Evolutionary conservation across 2,329 filamentous ascomycete genomes (phyloP), one percentile per base, ranked within the genome.

Genomic region (Exophiala lecanii-corni): DNA sequence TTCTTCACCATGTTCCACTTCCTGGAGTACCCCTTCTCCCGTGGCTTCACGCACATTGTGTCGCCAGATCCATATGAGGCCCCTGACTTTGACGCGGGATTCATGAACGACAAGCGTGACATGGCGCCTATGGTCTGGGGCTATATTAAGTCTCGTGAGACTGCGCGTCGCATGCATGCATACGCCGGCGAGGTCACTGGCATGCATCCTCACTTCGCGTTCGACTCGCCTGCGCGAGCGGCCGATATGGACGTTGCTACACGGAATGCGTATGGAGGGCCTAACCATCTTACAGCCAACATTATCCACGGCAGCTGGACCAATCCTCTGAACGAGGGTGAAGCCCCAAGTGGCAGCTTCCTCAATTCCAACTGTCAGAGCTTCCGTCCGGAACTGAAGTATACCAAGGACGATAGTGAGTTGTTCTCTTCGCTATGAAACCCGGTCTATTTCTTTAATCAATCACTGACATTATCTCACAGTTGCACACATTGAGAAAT

Each of bases 1-100:
- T 88, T 86, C 73, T 87, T 88, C 69, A 84, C 79, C 58, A 88
- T 88, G 82, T 87, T 87, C 74, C 82, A 86, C 62, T 88, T 87
- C 75, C 63, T 87, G 57, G 63, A 57, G 53, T 59, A 49, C 56
- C 83, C 83, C 1, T 87, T 86, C 75, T 84, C 80, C 12, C 79
- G 84, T 54, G 84, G 84, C 6, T 79, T 65, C 39, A 86, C 77
- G 2, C 81, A 87, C 64, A 86, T 88, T 60, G 74, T 71, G 47
- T 82, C 76, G n/a, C 67, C 84, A 2, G 77, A 86, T 55, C 81
- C 83, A 12, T 89, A 89, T 58, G 84, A 82, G 34, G 69, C 72
- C 10, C 84, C 84, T 0, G 85, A 89, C 67, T 89, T 89, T 56
- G 85, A 89, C 60, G 77, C 82, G 1, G 84, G 84, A 16, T 89